Evolutionary conservation across 805 yeast species (phyloP), one percentile per base, ranked within the genome.

Genomic region (Yamadazyma sp.): DNA sequence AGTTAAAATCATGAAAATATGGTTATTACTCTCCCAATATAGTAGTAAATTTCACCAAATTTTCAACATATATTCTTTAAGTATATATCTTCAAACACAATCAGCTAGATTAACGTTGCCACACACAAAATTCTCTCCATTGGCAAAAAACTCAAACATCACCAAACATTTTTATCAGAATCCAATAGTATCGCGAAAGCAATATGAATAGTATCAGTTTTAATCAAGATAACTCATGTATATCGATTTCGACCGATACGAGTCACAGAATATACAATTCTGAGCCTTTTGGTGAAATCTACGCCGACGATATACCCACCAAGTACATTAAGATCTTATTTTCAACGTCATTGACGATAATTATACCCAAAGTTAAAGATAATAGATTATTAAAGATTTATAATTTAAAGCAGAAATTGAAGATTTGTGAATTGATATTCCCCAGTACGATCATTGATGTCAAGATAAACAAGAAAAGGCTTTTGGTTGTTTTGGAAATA

Each of bases 401-500:
- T 47, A 68, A 68, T 37, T 49, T 65, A 33, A 68, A 66, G 45
- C 71, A 64, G 39, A 60, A 61, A 33, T 42, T 63, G 29, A 65
- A 65, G 52, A 87, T 91, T 13, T 91, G 98, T 60, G 98, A 91
- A 53, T 65, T 91, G 47, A 77, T 91, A 0, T 93, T 88, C 57
- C 91, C 96, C 1, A 76, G 86, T 4, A 65, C 79, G 6, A 80
- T 91, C 2, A 63, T 82, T 18, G 77, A 76, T 33, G 82, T 91
- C 22, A 78, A 77, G 47, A 72, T 91, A 62, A 93, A 91, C 58
- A 72, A 97, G 27, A 82, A 84, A 48, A 65, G 97, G 29, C 69
- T 91, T 45, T 72, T 86, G 21, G 93, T 89, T 12, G 77, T 85
- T 5, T 65, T 91, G 35, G 62, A 65, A 39, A 69, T 77, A 32